Evolutionary conservation across 495 filamentous ascomycete genomes (phyloP).

Genomic region (Entonaema liquescens): DNA sequence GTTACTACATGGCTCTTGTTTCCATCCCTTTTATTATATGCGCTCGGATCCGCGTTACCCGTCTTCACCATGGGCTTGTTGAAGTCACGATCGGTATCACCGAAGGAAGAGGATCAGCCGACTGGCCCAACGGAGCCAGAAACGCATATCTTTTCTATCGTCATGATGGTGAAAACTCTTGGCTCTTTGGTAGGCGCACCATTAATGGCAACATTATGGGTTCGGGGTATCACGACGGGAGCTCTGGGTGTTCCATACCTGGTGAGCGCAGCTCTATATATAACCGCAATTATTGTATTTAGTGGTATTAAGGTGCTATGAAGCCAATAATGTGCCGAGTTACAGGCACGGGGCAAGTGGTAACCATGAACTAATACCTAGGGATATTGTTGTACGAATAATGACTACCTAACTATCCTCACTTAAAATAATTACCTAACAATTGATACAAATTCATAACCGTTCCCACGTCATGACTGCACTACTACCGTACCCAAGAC

Average conservation of each 20-base stretch:
- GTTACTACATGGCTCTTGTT: slow-evolving; percentile 47
- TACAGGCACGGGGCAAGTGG: too few species aligned
- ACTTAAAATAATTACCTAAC: too few species aligned
- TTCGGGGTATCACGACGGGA: slow-evolving; percentile 30
- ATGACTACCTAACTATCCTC: too few species aligned
- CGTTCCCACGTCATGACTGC: too few species aligned
- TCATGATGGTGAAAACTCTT: slow-evolving; percentile 57
- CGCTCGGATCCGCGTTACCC: slow-evolving; percentile 54
- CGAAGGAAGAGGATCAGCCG: slow-evolving; percentile 17
- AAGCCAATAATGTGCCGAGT: not conserved
- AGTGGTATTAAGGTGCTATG: slow-evolving; percentile 30
- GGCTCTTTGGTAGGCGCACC: slow-evolving; percentile 53
- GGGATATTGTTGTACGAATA: too few species aligned
- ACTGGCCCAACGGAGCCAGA: slow-evolving; percentile 31
- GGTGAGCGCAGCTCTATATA: slow-evolving; percentile 49
- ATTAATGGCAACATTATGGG: slow-evolving; percentile 54
- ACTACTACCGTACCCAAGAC: too few species aligned
- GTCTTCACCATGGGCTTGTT: slow-evolving; percentile 56
- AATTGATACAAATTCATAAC: too few species aligned
- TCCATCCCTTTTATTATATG: slow-evolving; percentile 52
- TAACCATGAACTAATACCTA: too few species aligned
- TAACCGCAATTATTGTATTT: slow-evolving; percentile 40
- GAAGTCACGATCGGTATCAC: slow-evolving; percentile 47
- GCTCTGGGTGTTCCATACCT: slow-evolving; percentile 29
- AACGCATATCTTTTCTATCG: slow-evolving; percentile 54